A percentile compares a stretch with the other conserved stretches of the same genome.
Conservation (phyloP, 1,139 yeast genomes). For the Yamadazyma triangularis region DNA sequence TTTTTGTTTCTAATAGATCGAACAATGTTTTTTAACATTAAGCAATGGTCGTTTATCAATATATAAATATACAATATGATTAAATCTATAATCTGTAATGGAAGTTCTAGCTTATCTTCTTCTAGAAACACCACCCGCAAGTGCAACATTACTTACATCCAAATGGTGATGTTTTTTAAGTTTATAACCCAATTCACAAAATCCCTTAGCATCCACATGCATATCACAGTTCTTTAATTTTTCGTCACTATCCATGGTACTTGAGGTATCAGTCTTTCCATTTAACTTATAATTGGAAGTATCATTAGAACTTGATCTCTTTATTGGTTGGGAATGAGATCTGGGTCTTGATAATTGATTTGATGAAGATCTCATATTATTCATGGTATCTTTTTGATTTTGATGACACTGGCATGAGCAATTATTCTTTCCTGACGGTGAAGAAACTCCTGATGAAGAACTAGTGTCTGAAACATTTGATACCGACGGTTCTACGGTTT, state of each 20-base stretch:
- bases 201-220: constrained; percentile 28
- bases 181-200: constrained; percentile 42
- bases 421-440: too few species aligned
- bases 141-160: constrained; percentile 32
- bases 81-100: too few species aligned
- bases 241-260: constrained; percentile 9
- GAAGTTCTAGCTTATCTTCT: too few species aligned
- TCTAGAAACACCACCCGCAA: constrained; percentile 22
- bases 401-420: constrained; percentile 5
- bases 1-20: too few species aligned
- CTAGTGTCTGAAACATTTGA: constrained; percentile 1
- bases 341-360: constrained; percentile 1
- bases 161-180: constrained; percentile 43
- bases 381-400: background rate
- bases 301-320: background rate
- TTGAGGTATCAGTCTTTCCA: constrained; percentile 1
- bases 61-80: too few species aligned
- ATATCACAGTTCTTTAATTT: constrained; percentile 13
- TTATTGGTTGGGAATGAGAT: background rate
- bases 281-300: constrained; percentile 1
- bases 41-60: too few species aligned
- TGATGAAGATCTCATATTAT: background rate
- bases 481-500: too few species aligned
- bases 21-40: too few species aligned
- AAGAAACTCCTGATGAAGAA: background rate